These are phyloP conservation scores for Pseudogymnoascus sp. DNA, from an alignment of 2,329 filamentous ascomycete species.

Conservation along the genomic window DNA sequence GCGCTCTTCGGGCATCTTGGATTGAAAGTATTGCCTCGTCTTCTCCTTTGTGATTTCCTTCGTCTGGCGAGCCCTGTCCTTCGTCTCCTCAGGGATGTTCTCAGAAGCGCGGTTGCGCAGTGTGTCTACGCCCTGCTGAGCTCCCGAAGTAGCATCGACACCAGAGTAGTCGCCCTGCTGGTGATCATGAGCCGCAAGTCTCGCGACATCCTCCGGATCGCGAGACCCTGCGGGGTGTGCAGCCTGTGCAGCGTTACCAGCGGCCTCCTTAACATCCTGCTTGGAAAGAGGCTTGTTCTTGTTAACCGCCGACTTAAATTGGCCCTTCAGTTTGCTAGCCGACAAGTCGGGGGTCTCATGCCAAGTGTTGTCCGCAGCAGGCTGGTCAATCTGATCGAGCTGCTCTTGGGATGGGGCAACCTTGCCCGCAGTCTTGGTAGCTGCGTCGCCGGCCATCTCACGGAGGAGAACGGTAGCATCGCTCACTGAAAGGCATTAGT, in stretches of 20 bases:
- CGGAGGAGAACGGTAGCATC: conserved; percentile 76
- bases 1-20: conserved; percentile 87
- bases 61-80: conserved; percentile 42
- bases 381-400: conserved; percentile 67
- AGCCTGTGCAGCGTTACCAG: conserved; percentile 46
- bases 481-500: conserved; percentile 43
- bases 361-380: conserved; percentile 89
- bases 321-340: conserved; percentile 59
- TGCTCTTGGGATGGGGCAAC: conserved; percentile 73
- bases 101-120: conserved; percentile 50
- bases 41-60: conserved; percentile 39
- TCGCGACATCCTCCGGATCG: conserved; percentile 44
- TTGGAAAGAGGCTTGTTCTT: conserved; percentile 42
- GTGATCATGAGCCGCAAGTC: conserved; percentile 42
- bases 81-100: conserved; percentile 55
- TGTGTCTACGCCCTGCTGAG: conserved; percentile 30
- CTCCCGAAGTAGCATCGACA: conserved; percentile 43
- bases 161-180: conserved; percentile 38
- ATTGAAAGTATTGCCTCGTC: conserved; percentile 66
- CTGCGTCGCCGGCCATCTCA: conserved; percentile 87
- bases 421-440: conserved; percentile 64
- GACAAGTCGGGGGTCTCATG: conserved; percentile 76
- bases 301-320: conserved; percentile 54
- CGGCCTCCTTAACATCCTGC: conserved; percentile 54
- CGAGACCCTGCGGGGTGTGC: conserved; percentile 49